These are phyloP conservation scores for Nemania sp. DNA, from an alignment of 2,329 filamentous ascomycete species.

Conservation along the genomic window DNA sequence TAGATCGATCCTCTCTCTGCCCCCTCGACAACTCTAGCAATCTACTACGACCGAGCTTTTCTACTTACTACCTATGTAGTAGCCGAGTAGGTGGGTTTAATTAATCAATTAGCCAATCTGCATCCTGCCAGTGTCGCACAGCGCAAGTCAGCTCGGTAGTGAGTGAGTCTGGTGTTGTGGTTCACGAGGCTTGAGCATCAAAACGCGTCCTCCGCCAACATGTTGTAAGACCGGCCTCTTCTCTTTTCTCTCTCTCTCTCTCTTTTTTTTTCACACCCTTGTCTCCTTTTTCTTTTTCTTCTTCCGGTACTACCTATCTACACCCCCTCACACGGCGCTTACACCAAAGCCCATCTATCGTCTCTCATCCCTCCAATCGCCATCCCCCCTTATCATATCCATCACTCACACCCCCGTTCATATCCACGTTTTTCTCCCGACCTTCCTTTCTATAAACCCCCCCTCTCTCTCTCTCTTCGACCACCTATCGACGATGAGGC, in stretches of 20 bases:
- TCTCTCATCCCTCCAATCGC: too few species aligned
- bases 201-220: constrained; percentile 64
- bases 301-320: neutral
- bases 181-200: constrained; percentile 65
- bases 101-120: neutral
- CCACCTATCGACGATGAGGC: neutral
- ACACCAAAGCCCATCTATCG: too few species aligned
- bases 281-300: neutral
- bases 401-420: too few species aligned
- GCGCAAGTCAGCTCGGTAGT: too few species aligned
- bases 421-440: too few species aligned
- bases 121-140: neutral
- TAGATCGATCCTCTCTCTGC: neutral
- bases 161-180: too few species aligned
- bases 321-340: neutral
- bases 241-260: constrained; percentile 24
- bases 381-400: too few species aligned
- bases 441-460: neutral
- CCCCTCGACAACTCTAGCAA: neutral
- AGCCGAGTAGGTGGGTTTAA: too few species aligned
- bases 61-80: too few species aligned
- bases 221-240: constrained; percentile 49
- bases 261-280: neutral
- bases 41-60: too few species aligned
- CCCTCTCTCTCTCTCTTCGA: neutral